phyloP scores from a whole-genome alignment of 495 filamentous ascomycete species.

The Venustampulla echinocandica region DNA sequence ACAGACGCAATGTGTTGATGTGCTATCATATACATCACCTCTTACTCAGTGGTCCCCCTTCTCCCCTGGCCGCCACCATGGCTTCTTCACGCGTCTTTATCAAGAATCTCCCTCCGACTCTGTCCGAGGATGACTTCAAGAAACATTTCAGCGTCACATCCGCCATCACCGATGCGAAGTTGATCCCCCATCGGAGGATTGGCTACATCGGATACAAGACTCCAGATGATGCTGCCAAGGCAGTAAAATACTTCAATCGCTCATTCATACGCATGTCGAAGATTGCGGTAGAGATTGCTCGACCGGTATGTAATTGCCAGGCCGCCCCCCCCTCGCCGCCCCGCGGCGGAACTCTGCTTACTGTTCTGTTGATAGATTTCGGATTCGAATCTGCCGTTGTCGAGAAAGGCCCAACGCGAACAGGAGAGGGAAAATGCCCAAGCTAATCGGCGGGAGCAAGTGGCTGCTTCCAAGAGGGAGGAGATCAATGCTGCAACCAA shows the following conservation, averaged over 20 bases:
- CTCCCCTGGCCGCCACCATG: constrained; percentile 15
- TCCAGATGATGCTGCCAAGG: constrained; percentile 64
- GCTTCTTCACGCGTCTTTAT: constrained; percentile 86
- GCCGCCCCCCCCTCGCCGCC: too few relatives aligned
- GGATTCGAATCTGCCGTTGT: constrained; percentile 22
- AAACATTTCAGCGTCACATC: constrained; percentile 73
- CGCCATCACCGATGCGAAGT: constrained; percentile 79
- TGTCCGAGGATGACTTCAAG: constrained; percentile 68
- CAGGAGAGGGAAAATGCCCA: constrained; percentile 17
- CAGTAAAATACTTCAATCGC: constrained; percentile 89
- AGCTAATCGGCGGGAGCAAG: constrained; percentile 14
- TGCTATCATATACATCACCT: neutral
- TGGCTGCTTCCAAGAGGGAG: constrained; percentile 16
- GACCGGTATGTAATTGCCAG: constrained; percentile 50
- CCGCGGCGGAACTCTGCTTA: neutral
- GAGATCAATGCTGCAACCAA: constrained; percentile 28
- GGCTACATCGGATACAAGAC: constrained; percentile 94
- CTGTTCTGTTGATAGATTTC: constrained; percentile 15
- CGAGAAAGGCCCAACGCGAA: constrained; percentile 23
- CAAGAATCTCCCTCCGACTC: constrained; percentile 68
- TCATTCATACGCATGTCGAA: constrained; percentile 95
- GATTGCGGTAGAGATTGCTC: constrained; percentile 84
- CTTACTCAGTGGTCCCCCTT: neutral
- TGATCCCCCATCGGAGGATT: constrained; percentile 80
- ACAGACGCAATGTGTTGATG: too few relatives aligned